These are phyloP conservation scores for Globisporangium sylvaticum DNA, from an alignment of 352 stramenopile species.

Conservation along the genomic window DNA sequence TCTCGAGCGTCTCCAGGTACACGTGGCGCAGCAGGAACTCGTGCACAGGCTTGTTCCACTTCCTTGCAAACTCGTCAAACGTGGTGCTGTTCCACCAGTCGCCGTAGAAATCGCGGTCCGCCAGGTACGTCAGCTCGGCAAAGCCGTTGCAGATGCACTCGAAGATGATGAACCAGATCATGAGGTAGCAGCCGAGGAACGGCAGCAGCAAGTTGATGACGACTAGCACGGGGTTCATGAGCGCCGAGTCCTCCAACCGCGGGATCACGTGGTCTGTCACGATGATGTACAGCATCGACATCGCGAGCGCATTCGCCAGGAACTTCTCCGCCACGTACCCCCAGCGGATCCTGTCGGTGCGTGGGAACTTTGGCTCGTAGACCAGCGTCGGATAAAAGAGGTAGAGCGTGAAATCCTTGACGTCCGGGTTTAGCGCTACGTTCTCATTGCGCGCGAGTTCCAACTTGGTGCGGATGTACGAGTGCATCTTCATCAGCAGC, in stretches of 20 bases:
- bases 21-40: constrained; percentile 90
- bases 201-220: constrained; percentile 87
- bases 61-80: constrained; percentile 85
- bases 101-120: constrained; percentile 92
- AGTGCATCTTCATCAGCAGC: constrained; percentile 84
- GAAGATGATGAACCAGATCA: constrained; percentile 97
- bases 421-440: constrained; percentile 20
- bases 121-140: constrained; percentile 90
- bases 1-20: constrained; percentile 76
- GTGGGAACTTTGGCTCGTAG: constrained; percentile 93
- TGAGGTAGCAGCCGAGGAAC: constrained; percentile 93
- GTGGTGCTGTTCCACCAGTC: constrained; percentile 98
- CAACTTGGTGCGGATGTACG: constrained; percentile 73
- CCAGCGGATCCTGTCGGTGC: constrained; percentile 76
- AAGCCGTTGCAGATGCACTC: constrained; percentile 95
- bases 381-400: constrained; percentile 88
- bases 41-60: constrained; percentile 98
- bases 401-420: constrained; percentile 71
- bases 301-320: constrained; percentile 70
- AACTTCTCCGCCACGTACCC: constrained; percentile 81
- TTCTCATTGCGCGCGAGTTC: constrained; percentile 42
- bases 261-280: constrained; percentile 88
- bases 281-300: constrained; percentile 88
- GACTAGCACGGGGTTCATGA: constrained; percentile 49
- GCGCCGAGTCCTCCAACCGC: constrained; percentile 67